A percentile compares a stretch with the other conserved stretches of the same genome.
Conservation (phyloP, 495 filamentous ascomycete species). For the Pyronema omphalodes region DNA sequence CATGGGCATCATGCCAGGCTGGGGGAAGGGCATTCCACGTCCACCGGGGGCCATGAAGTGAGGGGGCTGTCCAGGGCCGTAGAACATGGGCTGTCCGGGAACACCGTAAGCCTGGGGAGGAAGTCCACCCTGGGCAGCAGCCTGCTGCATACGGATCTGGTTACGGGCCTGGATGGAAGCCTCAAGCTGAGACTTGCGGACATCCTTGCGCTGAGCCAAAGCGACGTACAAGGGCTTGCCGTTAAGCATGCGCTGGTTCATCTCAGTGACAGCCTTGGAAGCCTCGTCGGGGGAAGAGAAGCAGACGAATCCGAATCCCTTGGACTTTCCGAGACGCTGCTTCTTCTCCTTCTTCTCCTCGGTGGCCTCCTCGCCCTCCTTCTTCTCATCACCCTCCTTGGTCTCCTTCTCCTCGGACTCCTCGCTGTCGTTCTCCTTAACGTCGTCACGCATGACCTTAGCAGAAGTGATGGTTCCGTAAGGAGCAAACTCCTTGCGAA, state of each 20-base stretch:
- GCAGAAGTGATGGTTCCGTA: slow-evolving; percentile 93
- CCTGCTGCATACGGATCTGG: slow-evolving; percentile 94
- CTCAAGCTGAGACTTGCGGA: slow-evolving; percentile 95
- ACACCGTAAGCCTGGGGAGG: slow-evolving; percentile 14
- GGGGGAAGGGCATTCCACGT: slow-evolving; percentile 72
- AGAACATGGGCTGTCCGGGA: slow-evolving; percentile 50
- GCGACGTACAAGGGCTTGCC: slow-evolving; percentile 96
- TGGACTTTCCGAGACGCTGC: slow-evolving; percentile 83
- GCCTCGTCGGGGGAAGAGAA: slow-evolving; percentile 98
- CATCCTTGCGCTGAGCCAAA: slow-evolving; percentile 96
- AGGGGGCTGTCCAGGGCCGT: slow-evolving; percentile 66
- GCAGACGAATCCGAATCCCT: slow-evolving; percentile 99
- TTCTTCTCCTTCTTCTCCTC: slow-evolving; percentile 36
- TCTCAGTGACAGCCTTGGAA: slow-evolving; percentile 94
- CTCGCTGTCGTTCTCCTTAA: slow-evolving; percentile 42
- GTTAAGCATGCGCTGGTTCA: slow-evolving; percentile 98
- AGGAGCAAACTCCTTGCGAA: slow-evolving; percentile 73
- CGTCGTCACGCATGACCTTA: slow-evolving; percentile 91
- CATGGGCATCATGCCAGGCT: slow-evolving; percentile 70
- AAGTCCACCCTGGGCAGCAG: slow-evolving; percentile 80
- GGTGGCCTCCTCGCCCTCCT: slow-evolving; percentile 37
- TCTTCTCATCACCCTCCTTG: slow-evolving; percentile 30
- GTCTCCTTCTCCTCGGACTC: slow-evolving; percentile 36
- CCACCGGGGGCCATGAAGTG: slow-evolving; percentile 49
- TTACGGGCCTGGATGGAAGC: slow-evolving; percentile 98